Percentiles rank a stretch among this genome's conserved stretches.
phyloP scores from a whole-genome alignment of 176 grass and related monocot genomes.

The Rhipidocladum racemiflorum region DNA sequence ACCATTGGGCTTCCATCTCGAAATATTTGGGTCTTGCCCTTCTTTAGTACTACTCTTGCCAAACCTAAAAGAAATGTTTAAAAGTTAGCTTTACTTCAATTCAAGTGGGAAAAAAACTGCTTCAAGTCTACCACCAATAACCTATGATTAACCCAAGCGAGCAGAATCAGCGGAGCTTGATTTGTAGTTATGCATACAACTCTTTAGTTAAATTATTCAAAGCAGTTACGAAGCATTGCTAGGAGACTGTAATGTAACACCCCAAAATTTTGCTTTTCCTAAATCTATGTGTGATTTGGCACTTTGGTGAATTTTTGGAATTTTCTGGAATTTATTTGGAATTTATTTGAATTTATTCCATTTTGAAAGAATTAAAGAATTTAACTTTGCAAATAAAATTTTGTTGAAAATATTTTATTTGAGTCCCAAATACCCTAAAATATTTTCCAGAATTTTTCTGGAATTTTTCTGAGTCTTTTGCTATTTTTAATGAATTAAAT shows the following conservation, averaged over 20 bases:
- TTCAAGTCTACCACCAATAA: background rate
- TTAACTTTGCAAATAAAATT: no score
- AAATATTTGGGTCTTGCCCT: slow-evolving; percentile 91
- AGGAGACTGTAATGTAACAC: background rate
- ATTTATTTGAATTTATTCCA: no score
- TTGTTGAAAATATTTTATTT: no score
- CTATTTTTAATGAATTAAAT: no score
- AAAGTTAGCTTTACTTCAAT: slow-evolving; percentile 12
- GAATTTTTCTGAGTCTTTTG: no score
- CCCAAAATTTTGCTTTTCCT: no score
- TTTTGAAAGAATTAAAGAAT: no score
- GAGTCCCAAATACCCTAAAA: no score
- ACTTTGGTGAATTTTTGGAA: no score
- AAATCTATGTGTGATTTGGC: no score
- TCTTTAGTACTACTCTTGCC: slow-evolving; percentile 88
- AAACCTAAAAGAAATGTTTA: slow-evolving; percentile 46
- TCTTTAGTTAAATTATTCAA: background rate
- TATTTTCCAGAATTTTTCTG: no score
- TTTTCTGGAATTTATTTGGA: no score
- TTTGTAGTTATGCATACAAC: background rate
- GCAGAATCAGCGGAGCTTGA: background rate
- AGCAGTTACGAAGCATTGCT: background rate
- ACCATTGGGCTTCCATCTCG: slow-evolving; percentile 91
- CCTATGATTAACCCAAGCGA: slow-evolving; percentile 6
- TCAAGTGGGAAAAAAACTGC: background rate